These are phyloP conservation scores for Arabis hirsuta DNA, from an alignment of 345 rosid species.

Conservation along the genomic window DNA sequence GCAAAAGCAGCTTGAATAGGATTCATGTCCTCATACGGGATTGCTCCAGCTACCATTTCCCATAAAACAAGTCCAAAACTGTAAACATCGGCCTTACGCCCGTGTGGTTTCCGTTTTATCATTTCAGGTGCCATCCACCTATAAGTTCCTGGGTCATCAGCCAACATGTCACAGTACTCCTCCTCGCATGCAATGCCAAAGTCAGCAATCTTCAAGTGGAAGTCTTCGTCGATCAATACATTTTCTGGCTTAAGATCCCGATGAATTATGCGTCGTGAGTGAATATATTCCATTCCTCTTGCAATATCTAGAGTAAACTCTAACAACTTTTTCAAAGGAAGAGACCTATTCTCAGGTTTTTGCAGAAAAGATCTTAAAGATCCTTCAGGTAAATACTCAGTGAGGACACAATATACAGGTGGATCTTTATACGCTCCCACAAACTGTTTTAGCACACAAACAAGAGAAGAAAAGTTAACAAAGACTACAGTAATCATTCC, in stretches of 20 bases:
- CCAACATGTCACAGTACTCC: slow-evolving; percentile 72
- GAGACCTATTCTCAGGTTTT: slow-evolving; percentile 79
- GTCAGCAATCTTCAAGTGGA: slow-evolving; percentile 84
- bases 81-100: slow-evolving; percentile 88
- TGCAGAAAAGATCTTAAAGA: slow-evolving; percentile 89
- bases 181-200: slow-evolving; percentile 99
- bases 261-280: slow-evolving; percentile 84
- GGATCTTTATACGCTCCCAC: slow-evolving; percentile 81
- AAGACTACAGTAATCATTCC: slow-evolving; percentile 1
- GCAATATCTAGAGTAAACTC: slow-evolving; percentile 46
- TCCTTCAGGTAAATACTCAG: slow-evolving; percentile 75
- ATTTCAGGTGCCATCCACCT: slow-evolving; percentile 99
- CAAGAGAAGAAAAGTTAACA: slow-evolving; percentile 29
- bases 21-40: slow-evolving; percentile 96
- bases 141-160: slow-evolving; percentile 97
- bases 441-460: slow-evolving; percentile 53
- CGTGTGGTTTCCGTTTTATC: slow-evolving; percentile 87
- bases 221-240: slow-evolving; percentile 72
- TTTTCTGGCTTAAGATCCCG: slow-evolving; percentile 99
- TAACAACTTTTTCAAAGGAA: slow-evolving; percentile 68
- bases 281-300: slow-evolving; percentile 87
- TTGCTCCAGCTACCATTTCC: slow-evolving; percentile 95
- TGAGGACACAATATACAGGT: slow-evolving; percentile 70
- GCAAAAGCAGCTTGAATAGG: slow-evolving; percentile 99
- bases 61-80: slow-evolving; percentile 95